These are phyloP conservation scores for Daldinia sp. DNA, from an alignment of 2,329 filamentous ascomycete genomes.

Conservation along the genomic window DNA sequence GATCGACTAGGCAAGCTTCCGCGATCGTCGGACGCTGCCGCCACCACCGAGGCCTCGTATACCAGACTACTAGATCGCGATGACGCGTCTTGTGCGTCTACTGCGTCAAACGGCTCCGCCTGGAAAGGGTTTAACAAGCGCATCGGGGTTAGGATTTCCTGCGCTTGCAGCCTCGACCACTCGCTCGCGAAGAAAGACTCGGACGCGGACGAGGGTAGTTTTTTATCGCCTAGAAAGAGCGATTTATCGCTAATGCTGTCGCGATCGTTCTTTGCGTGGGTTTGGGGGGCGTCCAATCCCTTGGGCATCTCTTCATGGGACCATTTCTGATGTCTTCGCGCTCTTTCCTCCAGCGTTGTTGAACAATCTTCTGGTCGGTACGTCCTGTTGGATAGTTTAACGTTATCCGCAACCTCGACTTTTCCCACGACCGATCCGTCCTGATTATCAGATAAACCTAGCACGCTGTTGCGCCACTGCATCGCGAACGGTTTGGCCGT, in stretches of 20 bases:
- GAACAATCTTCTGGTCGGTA: neutral
- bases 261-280: too few relatives aligned
- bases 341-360: neutral
- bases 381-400: too few relatives aligned
- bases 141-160: neutral
- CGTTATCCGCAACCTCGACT: neutral
- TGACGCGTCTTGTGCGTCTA: too few relatives aligned
- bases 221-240: constrained; percentile 29
- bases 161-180: constrained; percentile 30
- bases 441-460: neutral
- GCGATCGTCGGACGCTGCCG: constrained; percentile 25
- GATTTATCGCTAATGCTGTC: constrained; percentile 15
- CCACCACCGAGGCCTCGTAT: neutral
- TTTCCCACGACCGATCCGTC: neutral
- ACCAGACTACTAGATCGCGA: too few relatives aligned
- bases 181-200: constrained; percentile 43
- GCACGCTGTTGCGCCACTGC: neutral
- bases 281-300: neutral
- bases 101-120: neutral
- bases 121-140: neutral
- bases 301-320: neutral
- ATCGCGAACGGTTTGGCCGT: neutral
- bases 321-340: neutral
- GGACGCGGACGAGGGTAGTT: neutral
- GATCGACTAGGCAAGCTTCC: constrained; percentile 41